Conservation (phyloP, 1,139 yeast species). For the Blastobotrys arbuscula region DNA sequence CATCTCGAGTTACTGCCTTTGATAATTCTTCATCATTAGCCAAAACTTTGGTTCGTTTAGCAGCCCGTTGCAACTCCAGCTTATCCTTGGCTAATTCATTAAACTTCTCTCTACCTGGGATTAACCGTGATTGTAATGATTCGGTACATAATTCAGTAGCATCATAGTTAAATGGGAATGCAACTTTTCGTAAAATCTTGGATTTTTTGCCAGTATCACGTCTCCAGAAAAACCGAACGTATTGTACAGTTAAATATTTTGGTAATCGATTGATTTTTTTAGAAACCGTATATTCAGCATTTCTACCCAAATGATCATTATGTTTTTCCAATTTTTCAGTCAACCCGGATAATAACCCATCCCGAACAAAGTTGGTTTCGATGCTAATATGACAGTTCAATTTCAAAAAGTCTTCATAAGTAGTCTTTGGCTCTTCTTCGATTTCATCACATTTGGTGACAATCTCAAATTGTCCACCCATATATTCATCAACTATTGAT, state of each 20-base stretch:
- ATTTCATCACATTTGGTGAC: constrained; percentile 55
- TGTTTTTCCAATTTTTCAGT: constrained; percentile 73
- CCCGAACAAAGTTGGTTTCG: constrained; percentile 80
- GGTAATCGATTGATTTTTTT: constrained; percentile 78
- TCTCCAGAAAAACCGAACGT: constrained; percentile 94
- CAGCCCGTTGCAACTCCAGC: constrained; percentile 65
- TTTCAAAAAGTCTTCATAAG: constrained; percentile 58
- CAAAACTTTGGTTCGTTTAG: constrained; percentile 55
- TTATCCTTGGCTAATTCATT: constrained; percentile 73
- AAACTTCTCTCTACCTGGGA: constrained; percentile 69
- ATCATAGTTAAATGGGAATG: constrained; percentile 81
- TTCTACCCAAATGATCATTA: constrained; percentile 61
- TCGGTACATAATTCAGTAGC: constrained; percentile 80
- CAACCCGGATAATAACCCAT: constrained; percentile 73
- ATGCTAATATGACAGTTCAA: constrained; percentile 84
- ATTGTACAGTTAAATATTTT: constrained; percentile 81
- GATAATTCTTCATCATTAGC: constrained; percentile 28
- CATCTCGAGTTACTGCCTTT: constrained; percentile 30
- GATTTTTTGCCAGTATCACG: constrained; percentile 86
- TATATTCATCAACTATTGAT: constrained; percentile 47
- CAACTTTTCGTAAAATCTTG: constrained; percentile 87
- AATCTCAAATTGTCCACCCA: constrained; percentile 60
- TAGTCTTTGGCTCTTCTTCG: constrained; percentile 46
- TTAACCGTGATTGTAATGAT: constrained; percentile 58
- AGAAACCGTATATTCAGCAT: constrained; percentile 64